A percentile compares a stretch with the other conserved stretches of the same genome.
Evolutionary conservation across 2,329 filamentous ascomycete species (phyloP).

Genomic region (Helminthosporium solani): DNA sequence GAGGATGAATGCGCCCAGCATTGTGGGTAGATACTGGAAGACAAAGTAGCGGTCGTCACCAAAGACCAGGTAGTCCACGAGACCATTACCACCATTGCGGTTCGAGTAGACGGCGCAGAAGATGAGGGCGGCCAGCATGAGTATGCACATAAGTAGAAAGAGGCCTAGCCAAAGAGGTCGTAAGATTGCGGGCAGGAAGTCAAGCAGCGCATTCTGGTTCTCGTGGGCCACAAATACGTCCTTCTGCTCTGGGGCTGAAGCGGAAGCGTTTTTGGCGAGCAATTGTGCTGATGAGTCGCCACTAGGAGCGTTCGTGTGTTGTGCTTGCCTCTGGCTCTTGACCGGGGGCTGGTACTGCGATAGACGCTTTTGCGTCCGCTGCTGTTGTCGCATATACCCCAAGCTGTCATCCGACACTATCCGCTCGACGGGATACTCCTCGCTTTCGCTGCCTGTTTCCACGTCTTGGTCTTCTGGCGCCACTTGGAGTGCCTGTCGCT

Average conservation of each 20-base stretch:
- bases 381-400: slow-evolving; percentile 40
- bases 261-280: slow-evolving; percentile 1
- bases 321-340: slow-evolving; percentile 14
- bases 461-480: slow-evolving; percentile 1
- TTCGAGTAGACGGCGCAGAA: slow-evolving; percentile 60
- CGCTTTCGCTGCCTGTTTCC: slow-evolving; percentile 21
- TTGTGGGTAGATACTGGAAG: slow-evolving; percentile 80
- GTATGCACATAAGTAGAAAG: slow-evolving; percentile 61
- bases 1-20: slow-evolving; percentile 69
- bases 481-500: background rate
- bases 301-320: slow-evolving; percentile 13
- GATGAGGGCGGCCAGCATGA: slow-evolving; percentile 71
- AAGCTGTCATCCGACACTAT: slow-evolving; percentile 47
- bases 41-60: slow-evolving; percentile 78
- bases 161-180: slow-evolving; percentile 64
- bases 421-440: slow-evolving; percentile 54
- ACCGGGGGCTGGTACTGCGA: slow-evolving; percentile 22
- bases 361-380: slow-evolving; percentile 30
- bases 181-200: slow-evolving; percentile 71
- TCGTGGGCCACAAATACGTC: slow-evolving; percentile 53
- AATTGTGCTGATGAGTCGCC: slow-evolving; percentile 6
- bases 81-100: slow-evolving; percentile 55
- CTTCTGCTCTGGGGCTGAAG: slow-evolving; percentile 14
- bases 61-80: slow-evolving; percentile 68
- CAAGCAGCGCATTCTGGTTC: slow-evolving; percentile 52